A percentile compares a stretch with the other conserved stretches of the same genome.
Evolutionary conservation across 352 stramenopile genomes (phyloP).

Genomic region (Plasmopara halstedii): DNA sequence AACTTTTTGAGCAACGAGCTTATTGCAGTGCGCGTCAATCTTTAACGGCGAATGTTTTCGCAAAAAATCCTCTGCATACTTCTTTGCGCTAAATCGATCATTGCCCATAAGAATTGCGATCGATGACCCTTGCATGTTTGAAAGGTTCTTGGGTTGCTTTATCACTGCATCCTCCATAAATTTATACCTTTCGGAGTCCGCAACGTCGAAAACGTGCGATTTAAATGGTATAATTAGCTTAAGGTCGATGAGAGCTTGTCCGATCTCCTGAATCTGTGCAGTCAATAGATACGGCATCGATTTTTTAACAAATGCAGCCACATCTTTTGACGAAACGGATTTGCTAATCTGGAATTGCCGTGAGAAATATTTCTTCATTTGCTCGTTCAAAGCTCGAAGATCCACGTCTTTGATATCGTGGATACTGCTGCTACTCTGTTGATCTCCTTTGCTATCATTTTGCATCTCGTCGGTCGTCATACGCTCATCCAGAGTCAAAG

Average conservation of each 20-base stretch:
- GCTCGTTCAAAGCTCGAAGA: constrained; percentile 48
- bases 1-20: constrained; percentile 68
- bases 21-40: constrained; percentile 68
- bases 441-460: constrained; percentile 7
- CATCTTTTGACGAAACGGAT: constrained; percentile 60
- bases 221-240: constrained; percentile 70
- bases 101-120: constrained; percentile 79
- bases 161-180: constrained; percentile 37
- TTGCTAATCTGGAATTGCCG: constrained; percentile 73
- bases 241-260: constrained; percentile 59
- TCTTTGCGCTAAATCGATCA: constrained; percentile 51
- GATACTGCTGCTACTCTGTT: constrained; percentile 1
- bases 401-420: constrained; percentile 43
- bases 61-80: constrained; percentile 76
- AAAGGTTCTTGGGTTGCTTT: constrained; percentile 61
- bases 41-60: constrained; percentile 66
- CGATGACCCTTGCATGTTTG: constrained; percentile 57
- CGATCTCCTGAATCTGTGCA: constrained; percentile 41
- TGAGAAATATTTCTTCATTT: constrained; percentile 65
- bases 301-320: constrained; percentile 54
- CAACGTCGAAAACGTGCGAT: constrained; percentile 66
- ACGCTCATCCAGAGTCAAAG: constrained; percentile 1
- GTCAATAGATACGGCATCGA: constrained; percentile 28
- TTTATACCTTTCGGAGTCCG: constrained; percentile 47
- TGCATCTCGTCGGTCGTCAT: not conserved